A percentile compares a stretch with the other conserved stretches of the same genome.
Evolutionary conservation across 1,139 yeast species (phyloP).

Genomic region (Geotrichum aggregatum): DNA sequence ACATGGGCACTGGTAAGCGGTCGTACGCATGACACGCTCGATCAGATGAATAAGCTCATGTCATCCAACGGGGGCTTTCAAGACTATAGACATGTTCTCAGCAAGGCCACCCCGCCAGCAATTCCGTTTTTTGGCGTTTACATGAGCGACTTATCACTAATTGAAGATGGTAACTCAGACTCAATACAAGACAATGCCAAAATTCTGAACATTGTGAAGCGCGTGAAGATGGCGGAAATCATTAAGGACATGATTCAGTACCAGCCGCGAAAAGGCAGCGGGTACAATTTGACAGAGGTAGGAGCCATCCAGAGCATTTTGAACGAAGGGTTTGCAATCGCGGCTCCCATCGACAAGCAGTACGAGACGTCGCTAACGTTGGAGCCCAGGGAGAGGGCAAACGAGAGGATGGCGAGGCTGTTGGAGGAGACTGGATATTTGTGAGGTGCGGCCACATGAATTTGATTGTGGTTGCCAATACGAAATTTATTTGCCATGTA

Average conservation of each 20-base stretch:
- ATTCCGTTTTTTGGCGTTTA: conserved; percentile 92
- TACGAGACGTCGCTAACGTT: conserved; percentile 67
- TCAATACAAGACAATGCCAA: conserved; percentile 56
- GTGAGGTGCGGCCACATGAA: no score
- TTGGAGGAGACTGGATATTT: conserved; percentile 35
- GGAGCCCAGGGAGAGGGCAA: conserved; percentile 60
- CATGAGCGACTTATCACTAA: conserved; percentile 83
- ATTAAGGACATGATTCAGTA: conserved; percentile 72
- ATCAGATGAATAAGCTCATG: conserved; percentile 78
- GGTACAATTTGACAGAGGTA: conserved; percentile 61
- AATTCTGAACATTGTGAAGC: conserved; percentile 73
- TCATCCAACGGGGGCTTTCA: conserved; percentile 81
- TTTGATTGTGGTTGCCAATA: no score
- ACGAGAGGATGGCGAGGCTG: conserved; percentile 30
- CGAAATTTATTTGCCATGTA: no score
- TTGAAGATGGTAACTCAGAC: conserved; percentile 87
- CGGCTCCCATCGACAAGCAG: conserved; percentile 78
- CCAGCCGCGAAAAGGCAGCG: conserved; percentile 50
- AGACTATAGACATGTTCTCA: conserved; percentile 77
- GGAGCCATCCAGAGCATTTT: conserved; percentile 62
- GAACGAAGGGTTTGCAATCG: conserved; percentile 52
- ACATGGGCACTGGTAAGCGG: conserved; percentile 74
- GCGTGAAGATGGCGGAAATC: conserved; percentile 69
- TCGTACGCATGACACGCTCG: conserved; percentile 51
- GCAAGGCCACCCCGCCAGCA: conserved; percentile 73